Evolutionary conservation across 1,139 yeast genomes (phyloP), one percentile per base, ranked within the genome.

Genomic region (Geotrichum aggregatum): DNA sequence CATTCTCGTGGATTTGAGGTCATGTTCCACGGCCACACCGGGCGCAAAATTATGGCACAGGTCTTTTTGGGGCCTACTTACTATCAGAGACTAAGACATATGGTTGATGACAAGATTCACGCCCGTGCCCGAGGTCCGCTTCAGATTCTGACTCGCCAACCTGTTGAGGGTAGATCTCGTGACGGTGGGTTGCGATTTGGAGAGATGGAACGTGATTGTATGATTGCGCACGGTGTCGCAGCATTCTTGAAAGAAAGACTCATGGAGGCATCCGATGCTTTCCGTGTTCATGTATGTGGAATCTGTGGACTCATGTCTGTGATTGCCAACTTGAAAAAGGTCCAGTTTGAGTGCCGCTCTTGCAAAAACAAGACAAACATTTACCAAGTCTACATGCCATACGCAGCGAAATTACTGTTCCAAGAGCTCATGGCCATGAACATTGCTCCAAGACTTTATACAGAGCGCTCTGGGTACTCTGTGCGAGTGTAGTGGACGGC

Each of bases 161-260:
- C 99, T 7, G 97, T 92, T 55, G 99, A 94, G 73, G 99, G 99
- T 83, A 83, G 98, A 74, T 91, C 98, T 22, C 82, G 98, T 75
- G 98, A 92, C 73, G 99, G 99, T 81, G 99, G 99, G 62, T 77
- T 92, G 70, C 89, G 99, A 73, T 94, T 92, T 80, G 99, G 99
- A 68, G 99, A 92, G 75, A 92, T 92, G 99, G 99, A 92, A 74
- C 88, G 98, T 77, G 98, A 94, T 77, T 92, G 98, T 85, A 92
- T 94, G 96, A 92, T 92, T 77, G 98, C 98, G 3, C 98, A 92
- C 70, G 98, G 98, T 69, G 98, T 97, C 1, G 97, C 98, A 1
- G 95, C 97, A 7, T 92, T 92, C 76, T 79, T 92, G 73, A 88
- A 91, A 73, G 99, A 92, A 73, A 81, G 99, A 70, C 77, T 92